These are phyloP conservation scores for Persicaria maculosa DNA, from an alignment of 148 eudicot species.

Conservation along the genomic window DNA sequence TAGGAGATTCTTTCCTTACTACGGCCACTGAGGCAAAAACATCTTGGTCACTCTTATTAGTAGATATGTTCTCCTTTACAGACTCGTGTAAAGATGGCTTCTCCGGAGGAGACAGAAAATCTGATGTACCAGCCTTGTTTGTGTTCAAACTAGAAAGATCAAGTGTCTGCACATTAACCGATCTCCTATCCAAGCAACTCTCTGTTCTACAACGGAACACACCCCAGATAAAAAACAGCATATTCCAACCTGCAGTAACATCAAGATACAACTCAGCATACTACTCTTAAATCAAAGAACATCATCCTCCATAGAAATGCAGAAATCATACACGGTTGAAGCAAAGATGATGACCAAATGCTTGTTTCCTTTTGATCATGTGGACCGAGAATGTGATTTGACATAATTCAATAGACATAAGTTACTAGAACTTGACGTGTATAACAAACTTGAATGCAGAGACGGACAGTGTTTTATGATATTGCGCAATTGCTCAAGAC, in stretches of 20 bases:
- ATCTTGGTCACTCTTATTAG: conserved; percentile 1
- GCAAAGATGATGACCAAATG: not conserved
- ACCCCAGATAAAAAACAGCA: conserved; percentile 78
- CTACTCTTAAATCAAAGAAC: not conserved
- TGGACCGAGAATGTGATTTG: not conserved
- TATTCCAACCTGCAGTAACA: conserved; percentile 77
- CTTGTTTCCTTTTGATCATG: not conserved
- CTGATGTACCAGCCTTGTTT: not conserved
- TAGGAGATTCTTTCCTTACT: conserved; percentile 19
- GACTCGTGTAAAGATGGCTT: conserved; percentile 29
- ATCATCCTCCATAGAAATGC: not conserved
- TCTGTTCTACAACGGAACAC: conserved; percentile 62
- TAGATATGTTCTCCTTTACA: conserved; percentile 26
- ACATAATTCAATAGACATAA: not conserved
- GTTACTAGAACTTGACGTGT: not conserved
- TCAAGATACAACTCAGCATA: not conserved
- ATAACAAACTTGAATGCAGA: not conserved
- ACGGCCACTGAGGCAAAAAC: conserved; percentile 12
- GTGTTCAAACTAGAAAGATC: conserved; percentile 17
- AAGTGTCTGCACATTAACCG: conserved; percentile 25
- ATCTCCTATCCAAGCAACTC: conserved; percentile 26
- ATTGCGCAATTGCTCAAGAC: not conserved
- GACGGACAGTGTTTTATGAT: not conserved
- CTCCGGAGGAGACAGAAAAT: conserved; percentile 24
- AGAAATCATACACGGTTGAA: not conserved